Evolutionary conservation across 2,329 filamentous ascomycete species (phyloP).

Genomic region (Emergomyces orientalis): DNA sequence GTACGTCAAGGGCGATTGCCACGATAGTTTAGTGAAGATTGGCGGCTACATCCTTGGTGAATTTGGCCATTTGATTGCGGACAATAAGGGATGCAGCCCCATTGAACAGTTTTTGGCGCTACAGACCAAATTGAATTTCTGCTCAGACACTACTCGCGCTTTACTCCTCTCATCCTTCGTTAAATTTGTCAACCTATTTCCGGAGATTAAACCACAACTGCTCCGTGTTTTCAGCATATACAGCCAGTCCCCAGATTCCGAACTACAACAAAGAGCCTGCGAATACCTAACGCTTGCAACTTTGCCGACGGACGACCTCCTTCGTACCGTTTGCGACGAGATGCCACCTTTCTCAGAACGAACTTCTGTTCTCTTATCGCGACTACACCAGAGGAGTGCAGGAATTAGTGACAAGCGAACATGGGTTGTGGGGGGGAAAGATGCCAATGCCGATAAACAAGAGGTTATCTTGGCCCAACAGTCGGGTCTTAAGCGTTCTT

Average conservation of each 20-base stretch:
- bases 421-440: constrained; percentile 96
- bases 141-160: constrained; percentile 78
- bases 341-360: constrained; percentile 98
- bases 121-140: constrained; percentile 79
- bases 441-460: constrained; percentile 71
- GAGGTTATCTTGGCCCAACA: constrained; percentile 75
- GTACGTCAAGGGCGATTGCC: constrained; percentile 87
- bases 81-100: constrained; percentile 82
- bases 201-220: constrained; percentile 94
- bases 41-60: constrained; percentile 93
- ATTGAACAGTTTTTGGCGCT: constrained; percentile 95
- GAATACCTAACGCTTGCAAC: constrained; percentile 84
- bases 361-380: constrained; percentile 80
- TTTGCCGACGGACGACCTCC: constrained; percentile 77
- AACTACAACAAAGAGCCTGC: constrained; percentile 91
- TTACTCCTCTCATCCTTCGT: constrained; percentile 93
- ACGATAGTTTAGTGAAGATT: constrained; percentile 96
- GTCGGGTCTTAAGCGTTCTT: constrained; percentile 74
- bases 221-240: constrained; percentile 84
- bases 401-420: constrained; percentile 90
- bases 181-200: constrained; percentile 97
- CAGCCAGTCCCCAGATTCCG: constrained; percentile 88
- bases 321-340: constrained; percentile 91
- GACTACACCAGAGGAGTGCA: constrained; percentile 88
- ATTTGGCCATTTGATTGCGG: constrained; percentile 92